phyloP scores from a whole-genome alignment of 2,329 filamentous ascomycete species.

The Leptosphaerulina australis region DNA sequence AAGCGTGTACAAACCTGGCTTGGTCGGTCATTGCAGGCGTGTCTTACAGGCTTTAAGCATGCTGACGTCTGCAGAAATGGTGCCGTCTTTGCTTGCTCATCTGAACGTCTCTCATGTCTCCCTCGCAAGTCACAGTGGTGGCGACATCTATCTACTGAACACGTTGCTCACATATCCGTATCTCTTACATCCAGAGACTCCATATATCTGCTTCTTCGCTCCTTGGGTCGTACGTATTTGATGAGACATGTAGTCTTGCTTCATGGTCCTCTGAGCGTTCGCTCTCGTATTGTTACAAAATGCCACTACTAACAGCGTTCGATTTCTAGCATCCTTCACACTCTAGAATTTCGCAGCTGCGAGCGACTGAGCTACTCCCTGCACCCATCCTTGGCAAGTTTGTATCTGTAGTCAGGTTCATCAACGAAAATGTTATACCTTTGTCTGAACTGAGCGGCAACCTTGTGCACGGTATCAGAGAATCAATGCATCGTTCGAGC shows the following conservation, averaged over 20 bases:
- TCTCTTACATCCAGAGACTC: conserved; percentile 33
- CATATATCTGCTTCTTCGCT: conserved; percentile 41
- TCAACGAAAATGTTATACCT: conserved; percentile 34
- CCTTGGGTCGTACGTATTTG: conserved; percentile 32
- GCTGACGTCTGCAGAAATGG: conserved; percentile 33
- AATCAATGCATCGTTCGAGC: conserved; percentile 12
- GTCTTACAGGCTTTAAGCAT: not conserved
- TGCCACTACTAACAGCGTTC: not conserved
- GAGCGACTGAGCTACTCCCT: conserved; percentile 35
- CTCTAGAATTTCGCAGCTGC: conserved; percentile 27
- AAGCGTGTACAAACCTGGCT: conserved; percentile 38
- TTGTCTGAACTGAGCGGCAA: conserved; percentile 29
- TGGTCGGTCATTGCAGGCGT: conserved; percentile 18
- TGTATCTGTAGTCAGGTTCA: conserved; percentile 25
- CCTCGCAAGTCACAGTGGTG: conserved; percentile 43
- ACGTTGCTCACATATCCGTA: conserved; percentile 35
- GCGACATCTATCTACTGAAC: conserved; percentile 40
- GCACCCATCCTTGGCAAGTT: conserved; percentile 35
- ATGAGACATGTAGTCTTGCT: not conserved
- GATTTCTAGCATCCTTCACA: conserved; percentile 30
- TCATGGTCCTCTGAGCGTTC: no score
- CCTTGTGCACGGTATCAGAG: conserved; percentile 24
- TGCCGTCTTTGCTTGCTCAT: conserved; percentile 36
- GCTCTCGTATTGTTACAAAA: no score
- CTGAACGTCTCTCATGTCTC: conserved; percentile 39